These are phyloP conservation scores for Paspalum vaginatum DNA, from an alignment of 176 grass and related monocot genomes.

Conservation along the genomic window DNA sequence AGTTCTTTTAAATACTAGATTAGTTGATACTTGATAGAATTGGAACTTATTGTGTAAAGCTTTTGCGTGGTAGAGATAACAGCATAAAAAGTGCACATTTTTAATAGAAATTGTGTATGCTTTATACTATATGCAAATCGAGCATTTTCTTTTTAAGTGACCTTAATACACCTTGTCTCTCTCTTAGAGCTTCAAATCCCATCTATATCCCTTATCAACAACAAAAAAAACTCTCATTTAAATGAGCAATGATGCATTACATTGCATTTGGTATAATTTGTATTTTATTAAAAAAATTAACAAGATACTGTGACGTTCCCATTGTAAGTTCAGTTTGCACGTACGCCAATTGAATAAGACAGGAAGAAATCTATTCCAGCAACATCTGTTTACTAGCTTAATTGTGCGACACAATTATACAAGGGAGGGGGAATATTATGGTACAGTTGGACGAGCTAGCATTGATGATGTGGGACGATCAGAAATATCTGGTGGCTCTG, in stretches of 20 bases:
- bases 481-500: background rate
- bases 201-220: too few relatives aligned
- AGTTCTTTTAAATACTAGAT: too few relatives aligned
- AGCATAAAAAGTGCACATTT: too few relatives aligned
- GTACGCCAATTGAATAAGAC: background rate
- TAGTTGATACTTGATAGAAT: too few relatives aligned
- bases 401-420: constrained; percentile 13
- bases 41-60: too few relatives aligned
- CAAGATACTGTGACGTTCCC: background rate
- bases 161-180: too few relatives aligned
- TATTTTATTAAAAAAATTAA: background rate
- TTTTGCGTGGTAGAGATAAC: too few relatives aligned
- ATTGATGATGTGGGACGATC: background rate
- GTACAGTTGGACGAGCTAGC: constrained; percentile 33
- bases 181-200: too few relatives aligned
- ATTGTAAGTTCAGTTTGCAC: background rate
- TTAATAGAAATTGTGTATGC: too few relatives aligned
- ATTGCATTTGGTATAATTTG: background rate
- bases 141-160: too few relatives aligned
- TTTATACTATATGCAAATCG: too few relatives aligned
- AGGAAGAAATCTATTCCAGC: background rate
- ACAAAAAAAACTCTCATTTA: background rate
- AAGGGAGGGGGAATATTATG: background rate
- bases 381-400: constrained; percentile 14
- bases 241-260: background rate